phyloP scores from a whole-genome alignment of 2,329 filamentous ascomycete species.

The Alternaria metachromatica region DNA sequence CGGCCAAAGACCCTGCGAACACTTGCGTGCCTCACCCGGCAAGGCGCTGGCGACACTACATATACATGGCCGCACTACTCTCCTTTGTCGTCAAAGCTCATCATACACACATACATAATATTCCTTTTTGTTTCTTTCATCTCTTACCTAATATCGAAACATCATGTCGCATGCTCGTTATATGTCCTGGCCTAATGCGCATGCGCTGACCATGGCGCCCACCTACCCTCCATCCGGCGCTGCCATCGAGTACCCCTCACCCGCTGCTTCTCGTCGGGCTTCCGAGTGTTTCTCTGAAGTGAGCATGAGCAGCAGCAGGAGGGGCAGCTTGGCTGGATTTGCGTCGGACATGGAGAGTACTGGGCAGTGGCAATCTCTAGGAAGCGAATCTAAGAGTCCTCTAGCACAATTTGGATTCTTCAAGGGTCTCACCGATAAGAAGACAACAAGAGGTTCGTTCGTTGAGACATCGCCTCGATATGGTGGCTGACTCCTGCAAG shows the following conservation, averaged over 20 bases:
- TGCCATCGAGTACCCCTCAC: slow-evolving; percentile 44
- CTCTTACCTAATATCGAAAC: slow-evolving; percentile 14
- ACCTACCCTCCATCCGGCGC: slow-evolving; percentile 44
- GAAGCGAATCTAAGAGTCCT: slow-evolving; percentile 47
- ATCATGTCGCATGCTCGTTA: slow-evolving; percentile 45
- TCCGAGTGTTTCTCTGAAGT: slow-evolving; percentile 43
- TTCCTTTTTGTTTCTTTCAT: slow-evolving; percentile 27
- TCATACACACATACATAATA: slow-evolving; percentile 37
- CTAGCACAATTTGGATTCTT: slow-evolving; percentile 60
- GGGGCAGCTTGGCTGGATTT: slow-evolving; percentile 45
- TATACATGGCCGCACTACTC: slow-evolving; percentile 41
- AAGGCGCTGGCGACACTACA: slow-evolving; percentile 30
- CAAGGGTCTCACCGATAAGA: slow-evolving; percentile 73
- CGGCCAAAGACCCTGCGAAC: slow-evolving; percentile 15
- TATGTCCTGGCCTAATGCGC: slow-evolving; percentile 42
- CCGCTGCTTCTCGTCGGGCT: slow-evolving; percentile 38
- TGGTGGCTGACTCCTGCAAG: slow-evolving; percentile 51
- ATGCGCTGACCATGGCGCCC: slow-evolving; percentile 46
- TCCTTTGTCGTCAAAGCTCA: slow-evolving; percentile 33
- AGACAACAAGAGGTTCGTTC: slow-evolving; percentile 72
- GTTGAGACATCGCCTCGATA: background rate
- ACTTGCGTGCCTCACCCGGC: slow-evolving; percentile 15
- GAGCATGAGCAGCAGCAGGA: slow-evolving; percentile 34
- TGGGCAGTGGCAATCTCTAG: slow-evolving; percentile 47
- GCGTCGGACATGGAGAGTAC: slow-evolving; percentile 48